Percentiles rank a stretch among this genome's conserved stretches.
Conservation (phyloP, 2,329 filamentous ascomycete species). For the Zasmidium citrigriseum region DNA sequence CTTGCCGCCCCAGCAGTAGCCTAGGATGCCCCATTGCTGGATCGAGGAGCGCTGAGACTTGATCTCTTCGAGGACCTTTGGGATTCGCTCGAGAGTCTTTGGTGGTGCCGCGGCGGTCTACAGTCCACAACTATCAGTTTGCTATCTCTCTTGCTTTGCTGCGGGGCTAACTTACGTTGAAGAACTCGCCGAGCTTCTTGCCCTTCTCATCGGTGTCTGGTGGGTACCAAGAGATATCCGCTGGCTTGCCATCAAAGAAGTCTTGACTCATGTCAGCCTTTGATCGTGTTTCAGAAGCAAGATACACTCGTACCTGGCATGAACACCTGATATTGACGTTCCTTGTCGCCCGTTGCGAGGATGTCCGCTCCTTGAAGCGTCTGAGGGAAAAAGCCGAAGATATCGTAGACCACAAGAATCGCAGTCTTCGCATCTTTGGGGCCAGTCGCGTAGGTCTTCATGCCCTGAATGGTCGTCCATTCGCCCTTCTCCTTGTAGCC, state of each 20-base stretch:
- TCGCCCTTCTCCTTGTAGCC: slow-evolving; percentile 60
- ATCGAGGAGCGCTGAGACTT: slow-evolving; percentile 50
- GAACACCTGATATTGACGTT: slow-evolving; percentile 76
- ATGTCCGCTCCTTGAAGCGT: slow-evolving; percentile 66
- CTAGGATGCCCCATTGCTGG: slow-evolving; percentile 60
- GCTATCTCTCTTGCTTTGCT: not conserved
- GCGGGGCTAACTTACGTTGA: slow-evolving; percentile 36
- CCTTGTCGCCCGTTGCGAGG: slow-evolving; percentile 63
- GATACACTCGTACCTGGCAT: slow-evolving; percentile 58
- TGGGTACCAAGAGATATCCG: slow-evolving; percentile 48
- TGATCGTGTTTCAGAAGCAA: not conserved
- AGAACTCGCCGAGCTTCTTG: slow-evolving; percentile 61
- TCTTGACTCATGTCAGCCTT: slow-evolving; percentile 48
- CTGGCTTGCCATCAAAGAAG: slow-evolving; percentile 79
- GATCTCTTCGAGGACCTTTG: slow-evolving; percentile 57
- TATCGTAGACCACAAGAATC: slow-evolving; percentile 62
- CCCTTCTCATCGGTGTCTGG: slow-evolving; percentile 62
- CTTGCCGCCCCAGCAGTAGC: slow-evolving; percentile 61
- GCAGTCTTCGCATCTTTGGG: slow-evolving; percentile 54
- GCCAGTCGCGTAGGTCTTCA: slow-evolving; percentile 64
- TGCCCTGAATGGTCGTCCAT: slow-evolving; percentile 59
- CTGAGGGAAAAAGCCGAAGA: slow-evolving; percentile 64
- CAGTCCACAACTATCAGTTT: slow-evolving; percentile 7
- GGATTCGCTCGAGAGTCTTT: slow-evolving; percentile 57
- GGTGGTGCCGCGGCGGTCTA: slow-evolving; percentile 57